Base-by-base conservation (phyloP, 192 early-diverging fungal species). In the Fimicolochytrium jonesii region DNA sequence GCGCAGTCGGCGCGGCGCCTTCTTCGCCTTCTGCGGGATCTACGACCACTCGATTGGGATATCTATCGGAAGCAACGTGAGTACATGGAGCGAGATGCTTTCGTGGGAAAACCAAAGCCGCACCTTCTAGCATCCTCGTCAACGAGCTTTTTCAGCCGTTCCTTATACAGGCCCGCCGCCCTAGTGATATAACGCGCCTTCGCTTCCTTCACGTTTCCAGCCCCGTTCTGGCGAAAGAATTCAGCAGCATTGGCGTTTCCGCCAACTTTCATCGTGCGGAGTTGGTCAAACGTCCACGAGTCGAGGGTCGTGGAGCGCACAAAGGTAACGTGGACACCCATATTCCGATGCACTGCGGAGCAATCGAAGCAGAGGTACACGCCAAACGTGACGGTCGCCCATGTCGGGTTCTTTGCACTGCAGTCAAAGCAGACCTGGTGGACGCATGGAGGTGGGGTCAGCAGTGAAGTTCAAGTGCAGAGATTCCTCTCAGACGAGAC, bases 261-360 rank as follows among this genome's bases (percentile, higher is more conserved):
- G 42, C 93, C 90, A 3, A 89, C 80, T 68, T 92, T 92, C 82
- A 84, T 84, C 7, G 80, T 74, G 37, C 94, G 85, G 34, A 99
- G 77, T 76, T 99, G 96, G 66, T 92, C 88, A 75, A 92, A 82
- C 22, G 87, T 81, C 96, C 95, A 99, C 31, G 86, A 84, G 59
- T 99, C 96, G 33, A 99, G 75, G 23, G 82, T 66, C 0, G 86
- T 91, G 6, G 96, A 98, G 66, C 95, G 80, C 9, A 97, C 96
- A 86, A 97, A 98, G 10, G 88, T 90, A 48, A 98, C 92, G 64
- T 99, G 96, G 10, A 98, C 96, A 36, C 96, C 96, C 72, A 99
- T 85, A 64, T 93, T 94, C 59, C 96, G 84, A 66, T 99, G 96
- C 23, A 92, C 90, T 3, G 93, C 85, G 11, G 94, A 93, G 70